Percentiles rank a stretch among this genome's conserved stretches.
phyloP scores from a whole-genome alignment of 2,329 filamentous ascomycete species.

The Epichloe sp. region DNA sequence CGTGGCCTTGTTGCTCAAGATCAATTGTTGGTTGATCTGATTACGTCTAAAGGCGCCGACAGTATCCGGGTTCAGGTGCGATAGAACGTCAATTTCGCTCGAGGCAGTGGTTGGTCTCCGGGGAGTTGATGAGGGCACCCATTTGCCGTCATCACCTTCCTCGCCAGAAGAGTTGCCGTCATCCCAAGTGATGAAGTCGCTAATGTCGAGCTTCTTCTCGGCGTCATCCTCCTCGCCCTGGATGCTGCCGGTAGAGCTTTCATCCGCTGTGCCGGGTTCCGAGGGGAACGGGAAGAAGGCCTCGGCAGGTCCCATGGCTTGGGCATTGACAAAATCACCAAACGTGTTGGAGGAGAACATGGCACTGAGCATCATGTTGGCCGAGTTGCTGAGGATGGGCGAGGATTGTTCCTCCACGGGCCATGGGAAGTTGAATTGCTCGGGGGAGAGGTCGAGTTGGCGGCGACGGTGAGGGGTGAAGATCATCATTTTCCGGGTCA shows the following conservation, averaged over 20 bases:
- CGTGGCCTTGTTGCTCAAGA: slow-evolving; percentile 46
- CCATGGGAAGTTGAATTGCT: slow-evolving; percentile 39
- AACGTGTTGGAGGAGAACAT: slow-evolving; percentile 47
- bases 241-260: slow-evolving; percentile 26
- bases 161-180: slow-evolving; percentile 47
- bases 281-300: slow-evolving; percentile 60
- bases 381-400: slow-evolving; percentile 52
- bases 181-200: slow-evolving; percentile 61
- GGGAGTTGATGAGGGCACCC: slow-evolving; percentile 39
- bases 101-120: slow-evolving; percentile 34
- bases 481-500: slow-evolving; percentile 49
- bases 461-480: slow-evolving; percentile 40
- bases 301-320: slow-evolving; percentile 60
- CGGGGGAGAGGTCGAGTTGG: slow-evolving; percentile 41
- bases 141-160: slow-evolving; percentile 37
- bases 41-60: slow-evolving; percentile 68
- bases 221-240: slow-evolving; percentile 49
- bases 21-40: slow-evolving; percentile 48
- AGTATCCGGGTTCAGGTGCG: slow-evolving; percentile 52
- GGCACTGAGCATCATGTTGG: slow-evolving; percentile 68
- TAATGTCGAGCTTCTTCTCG: slow-evolving; percentile 50
- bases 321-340: slow-evolving; percentile 45
- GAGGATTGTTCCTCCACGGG: slow-evolving; percentile 28
- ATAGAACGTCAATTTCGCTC: slow-evolving; percentile 33
- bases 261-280: slow-evolving; percentile 42